A percentile compares a stretch with the other conserved stretches of the same genome.
These are phyloP conservation scores for Eimeria necatrix DNA, from an alignment of 169 alveolate species.

Conservation along the genomic window DNA sequence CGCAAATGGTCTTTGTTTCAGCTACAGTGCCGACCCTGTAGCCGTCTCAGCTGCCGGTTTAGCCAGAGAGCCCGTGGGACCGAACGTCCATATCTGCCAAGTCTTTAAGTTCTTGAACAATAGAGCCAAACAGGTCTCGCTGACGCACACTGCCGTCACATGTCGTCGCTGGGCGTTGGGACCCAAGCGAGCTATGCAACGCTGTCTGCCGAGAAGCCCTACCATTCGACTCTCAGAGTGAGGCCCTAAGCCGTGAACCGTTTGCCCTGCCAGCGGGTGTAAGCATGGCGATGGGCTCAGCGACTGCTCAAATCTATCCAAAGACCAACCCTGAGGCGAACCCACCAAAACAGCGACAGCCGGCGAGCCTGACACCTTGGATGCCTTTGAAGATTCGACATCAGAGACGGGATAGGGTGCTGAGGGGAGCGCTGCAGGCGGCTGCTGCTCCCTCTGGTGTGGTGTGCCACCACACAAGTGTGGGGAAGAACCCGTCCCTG, in stretches of 20 bases:
- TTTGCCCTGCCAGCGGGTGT: conserved; percentile 48
- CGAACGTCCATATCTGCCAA: conserved; percentile 80
- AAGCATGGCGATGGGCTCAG: conserved; percentile 19
- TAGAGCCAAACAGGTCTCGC: conserved; percentile 69
- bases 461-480: background rate
- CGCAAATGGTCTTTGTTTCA: background rate
- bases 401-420: background rate
- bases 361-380: conserved; percentile 1
- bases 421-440: background rate
- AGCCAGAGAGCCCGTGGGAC: conserved; percentile 10
- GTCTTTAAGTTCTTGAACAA: conserved; percentile 68
- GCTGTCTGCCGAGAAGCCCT: conserved; percentile 79
- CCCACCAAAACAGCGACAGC: background rate
- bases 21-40: conserved; percentile 14
- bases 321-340: background rate
- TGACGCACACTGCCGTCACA: conserved; percentile 77
- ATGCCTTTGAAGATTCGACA: conserved; percentile 19
- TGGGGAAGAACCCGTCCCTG: background rate
- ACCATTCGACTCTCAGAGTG: conserved; percentile 43
- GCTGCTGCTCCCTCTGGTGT: background rate
- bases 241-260: conserved; percentile 1
- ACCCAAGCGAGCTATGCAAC: conserved; percentile 71
- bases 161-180: conserved; percentile 81
- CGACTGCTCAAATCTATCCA: background rate
- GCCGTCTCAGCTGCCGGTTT: conserved; percentile 28